A percentile compares a stretch with the other conserved stretches of the same genome.
Evolutionary conservation across 164 flowering plant species (phyloP).

Genomic region (Dillenia suffruticosa): DNA sequence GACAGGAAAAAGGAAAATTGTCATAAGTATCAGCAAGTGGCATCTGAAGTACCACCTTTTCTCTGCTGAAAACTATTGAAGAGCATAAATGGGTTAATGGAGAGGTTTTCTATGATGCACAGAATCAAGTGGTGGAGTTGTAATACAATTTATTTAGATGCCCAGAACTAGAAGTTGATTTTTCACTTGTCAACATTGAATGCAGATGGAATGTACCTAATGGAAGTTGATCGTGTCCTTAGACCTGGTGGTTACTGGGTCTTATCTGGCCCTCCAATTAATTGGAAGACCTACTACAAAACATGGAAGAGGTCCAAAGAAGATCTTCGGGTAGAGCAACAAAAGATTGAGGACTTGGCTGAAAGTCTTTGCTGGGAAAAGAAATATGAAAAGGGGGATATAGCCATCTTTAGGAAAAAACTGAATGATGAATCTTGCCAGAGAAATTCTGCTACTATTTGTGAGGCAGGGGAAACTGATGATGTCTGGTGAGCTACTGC

Average conservation of each 20-base stretch:
- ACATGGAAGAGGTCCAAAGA: conserved; percentile 84
- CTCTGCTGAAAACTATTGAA: too few relatives aligned
- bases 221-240: conserved; percentile 92
- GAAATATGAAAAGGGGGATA: conserved; percentile 87
- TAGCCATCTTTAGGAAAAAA: conserved; percentile 77
- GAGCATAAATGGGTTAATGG: too few relatives aligned
- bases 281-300: conserved; percentile 82
- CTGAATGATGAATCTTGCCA: conserved; percentile 51
- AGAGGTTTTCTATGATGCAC: too few relatives aligned
- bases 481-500: conserved; percentile 68
- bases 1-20: neutral
- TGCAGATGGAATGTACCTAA: conserved; percentile 79
- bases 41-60: too few relatives aligned
- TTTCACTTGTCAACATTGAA: neutral
- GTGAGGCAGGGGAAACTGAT: conserved; percentile 52
- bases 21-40: too few relatives aligned
- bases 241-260: conserved; percentile 98
- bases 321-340: conserved; percentile 73
- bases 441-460: conserved; percentile 36
- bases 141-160: neutral
- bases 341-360: conserved; percentile 68
- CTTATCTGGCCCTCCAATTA: conserved; percentile 93
- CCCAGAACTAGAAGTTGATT: neutral
- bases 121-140: too few relatives aligned
- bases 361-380: conserved; percentile 91